Evolutionary conservation across 1,284 basidiomycete species (phyloP), one percentile per base, ranked within the genome.

Genomic region (Lentinula novae-zelandiae): DNA sequence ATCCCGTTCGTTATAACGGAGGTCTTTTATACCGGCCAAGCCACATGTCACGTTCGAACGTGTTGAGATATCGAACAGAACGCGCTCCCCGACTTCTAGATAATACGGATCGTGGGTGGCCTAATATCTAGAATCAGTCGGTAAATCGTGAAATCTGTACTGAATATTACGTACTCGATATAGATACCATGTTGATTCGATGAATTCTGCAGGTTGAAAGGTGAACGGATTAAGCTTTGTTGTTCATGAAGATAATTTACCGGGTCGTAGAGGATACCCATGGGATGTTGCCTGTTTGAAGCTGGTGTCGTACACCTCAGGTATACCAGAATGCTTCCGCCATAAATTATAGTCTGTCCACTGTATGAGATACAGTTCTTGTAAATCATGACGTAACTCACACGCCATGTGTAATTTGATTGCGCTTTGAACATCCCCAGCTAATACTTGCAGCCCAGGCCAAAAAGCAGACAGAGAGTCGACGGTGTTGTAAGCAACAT

Each of bases 101-200:
- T 98, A 98, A 71, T 93, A 94, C 6, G 92, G 81, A 71, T 98
- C 96, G 58, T 82, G 84, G 2, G 95, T 98, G 17, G 95, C 95
- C 92, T 95, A 33, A 5, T 40, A 40, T 46, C 8, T 57, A 53
- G 51, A 27, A 20, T 60, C 49, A 58, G 62, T 65, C 44, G 64
- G 61, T 17, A 61, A 61, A 17, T 53, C 27, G 3, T 27, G 27
- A 50, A 54, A 57, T 5, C 53, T 53, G 44, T 15, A 36, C 49
- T n/a, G n/a, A 1, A 44, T 48, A 22, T 5, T 9, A 75, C 85
- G 66, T 68, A 92, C 93, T 57, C 90, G 82, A 70, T 97, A 96
- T 9, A 98, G 78, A 74, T 96, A 96, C 84, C 95, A 96, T 2
- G 93, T 98, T 27, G 91, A 94, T 74, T 97, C 95, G 62, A 96